Evolutionary conservation across 805 yeast species (phyloP), one percentile per base, ranked within the genome.

Genomic region (Wickerhamomyces mucosus): DNA sequence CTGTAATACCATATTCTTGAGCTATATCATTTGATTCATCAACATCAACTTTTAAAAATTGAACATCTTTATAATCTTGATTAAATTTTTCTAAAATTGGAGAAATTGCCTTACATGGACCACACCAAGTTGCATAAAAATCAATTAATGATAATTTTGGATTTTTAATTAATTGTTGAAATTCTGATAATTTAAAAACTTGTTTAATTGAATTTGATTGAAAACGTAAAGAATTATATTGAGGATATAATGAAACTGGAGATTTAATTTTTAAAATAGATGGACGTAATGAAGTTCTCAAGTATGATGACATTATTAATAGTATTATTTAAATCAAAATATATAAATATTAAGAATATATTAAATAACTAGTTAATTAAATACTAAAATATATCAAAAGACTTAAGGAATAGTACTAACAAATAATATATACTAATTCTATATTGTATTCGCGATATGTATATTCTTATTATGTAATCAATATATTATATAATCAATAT

Each of bases 121-220:
- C 83, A 54, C 85, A 78, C 85, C 85, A 78, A 9, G 74, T 68
- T 20, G 85, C 84, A 53, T 66, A 74, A 51, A 77, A 78, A 50
- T 78, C 84, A 30, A 76, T 68, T 3, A 77, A 58, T 2, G 77
- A 59, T 22, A 71, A 51, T 35, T 68, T 63, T 21, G 59, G 52
- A 10, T 50, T 38, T 20, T 51, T 40, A 27, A 59, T 56, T 4
- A 54, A 43, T 5, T 44, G 37, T 27, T 58, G 53, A 47, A 67
- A 68, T 18, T 61, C 63, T 7, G 46, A 31, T 15, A 63, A 33
- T 2, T 50, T 36, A 3, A 45, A 36, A 12, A 67, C 39, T 34
- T 64, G 64, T 15, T 50, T 45, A 32, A 67, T 61, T 7, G 28
- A 18, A 9, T 46, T 34, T 26, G 39, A 27, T 10, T 37, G 38